A percentile compares a stretch with the other conserved stretches of the same genome.
These are phyloP conservation scores for Kwoniella sp. DNA, from an alignment of 768 basidiomycete species.

Conservation along the genomic window DNA sequence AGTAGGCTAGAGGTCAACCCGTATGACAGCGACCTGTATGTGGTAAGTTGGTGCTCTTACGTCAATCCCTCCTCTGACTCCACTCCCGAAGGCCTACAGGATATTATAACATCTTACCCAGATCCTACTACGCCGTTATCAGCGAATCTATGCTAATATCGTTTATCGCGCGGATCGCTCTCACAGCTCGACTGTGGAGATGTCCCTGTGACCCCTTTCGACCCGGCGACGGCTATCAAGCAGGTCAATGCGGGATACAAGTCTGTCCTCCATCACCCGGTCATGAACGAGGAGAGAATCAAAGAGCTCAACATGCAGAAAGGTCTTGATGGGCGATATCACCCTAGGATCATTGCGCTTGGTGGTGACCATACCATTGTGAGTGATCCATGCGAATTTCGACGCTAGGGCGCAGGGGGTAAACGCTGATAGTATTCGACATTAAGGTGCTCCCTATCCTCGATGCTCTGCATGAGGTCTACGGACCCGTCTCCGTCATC, in stretches of 20 bases:
- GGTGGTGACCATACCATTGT: slow-evolving; percentile 91
- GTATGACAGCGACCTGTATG: slow-evolving; percentile 33
- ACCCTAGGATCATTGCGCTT: slow-evolving; percentile 77
- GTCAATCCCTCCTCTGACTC: too few relatives aligned
- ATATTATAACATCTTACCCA: too few relatives aligned
- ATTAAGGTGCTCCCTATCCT: slow-evolving; percentile 83
- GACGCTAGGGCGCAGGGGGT: too few relatives aligned
- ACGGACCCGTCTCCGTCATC: slow-evolving; percentile 68
- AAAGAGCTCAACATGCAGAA: slow-evolving; percentile 32
- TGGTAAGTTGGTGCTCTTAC: too few relatives aligned
- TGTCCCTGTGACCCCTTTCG: slow-evolving; percentile 77
- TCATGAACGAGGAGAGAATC: slow-evolving; percentile 44
- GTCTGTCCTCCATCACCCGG: slow-evolving; percentile 68
- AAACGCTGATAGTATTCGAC: too few relatives aligned
- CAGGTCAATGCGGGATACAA: slow-evolving; percentile 86
- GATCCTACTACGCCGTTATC: not conserved
- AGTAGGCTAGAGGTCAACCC: slow-evolving; percentile 47
- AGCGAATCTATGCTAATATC: not conserved
- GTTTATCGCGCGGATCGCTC: too few relatives aligned
- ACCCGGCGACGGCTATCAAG: slow-evolving; percentile 78
- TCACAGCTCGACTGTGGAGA: slow-evolving; percentile 84
- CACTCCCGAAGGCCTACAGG: too few relatives aligned
- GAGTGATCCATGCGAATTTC: slow-evolving; percentile 9
- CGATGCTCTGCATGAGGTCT: slow-evolving; percentile 73
- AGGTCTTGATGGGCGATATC: slow-evolving; percentile 63